A percentile compares a stretch with the other conserved stretches of the same genome.
phyloP scores from a whole-genome alignment of 176 grass and related monocot genomes.

The Avena sativa region DNA sequence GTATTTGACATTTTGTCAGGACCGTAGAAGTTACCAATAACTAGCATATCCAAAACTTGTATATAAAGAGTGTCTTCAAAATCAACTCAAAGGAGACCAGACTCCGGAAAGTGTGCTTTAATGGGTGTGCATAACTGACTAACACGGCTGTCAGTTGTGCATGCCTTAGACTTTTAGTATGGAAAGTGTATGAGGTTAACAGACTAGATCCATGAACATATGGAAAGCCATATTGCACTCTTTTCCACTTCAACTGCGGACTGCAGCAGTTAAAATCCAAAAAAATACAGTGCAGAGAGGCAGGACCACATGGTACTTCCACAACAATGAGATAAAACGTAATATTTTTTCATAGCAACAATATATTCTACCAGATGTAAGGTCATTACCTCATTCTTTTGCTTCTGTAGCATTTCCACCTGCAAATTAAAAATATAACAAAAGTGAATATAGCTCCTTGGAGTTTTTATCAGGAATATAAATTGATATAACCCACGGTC shows the following conservation, averaged over 20 bases:
- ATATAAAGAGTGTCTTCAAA: slow-evolving; percentile 17
- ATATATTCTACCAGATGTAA: slow-evolving; percentile 20
- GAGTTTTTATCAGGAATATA: background rate
- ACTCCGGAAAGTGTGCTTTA: background rate
- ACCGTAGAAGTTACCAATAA: background rate
- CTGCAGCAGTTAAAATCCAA: background rate
- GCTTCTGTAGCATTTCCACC: slow-evolving; percentile 65
- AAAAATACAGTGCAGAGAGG: background rate
- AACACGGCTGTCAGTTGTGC: background rate
- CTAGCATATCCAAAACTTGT: background rate
- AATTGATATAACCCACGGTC: background rate
- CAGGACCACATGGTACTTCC: background rate
- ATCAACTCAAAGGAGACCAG: background rate
- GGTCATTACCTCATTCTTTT: slow-evolving; percentile 69
- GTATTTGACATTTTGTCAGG: background rate
- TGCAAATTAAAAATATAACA: slow-evolving; percentile 41
- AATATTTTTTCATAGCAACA: background rate
- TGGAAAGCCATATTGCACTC: background rate
- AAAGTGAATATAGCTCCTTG: slow-evolving; percentile 30
- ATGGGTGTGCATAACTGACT: background rate
- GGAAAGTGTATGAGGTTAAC: background rate
- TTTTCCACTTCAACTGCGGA: background rate
- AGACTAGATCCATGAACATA: background rate
- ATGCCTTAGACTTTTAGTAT: background rate
- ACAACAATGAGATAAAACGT: background rate